Evolutionary conservation across 2,329 filamentous ascomycete genomes (phyloP).

Genomic region (Trichothecium sympodiale): DNA sequence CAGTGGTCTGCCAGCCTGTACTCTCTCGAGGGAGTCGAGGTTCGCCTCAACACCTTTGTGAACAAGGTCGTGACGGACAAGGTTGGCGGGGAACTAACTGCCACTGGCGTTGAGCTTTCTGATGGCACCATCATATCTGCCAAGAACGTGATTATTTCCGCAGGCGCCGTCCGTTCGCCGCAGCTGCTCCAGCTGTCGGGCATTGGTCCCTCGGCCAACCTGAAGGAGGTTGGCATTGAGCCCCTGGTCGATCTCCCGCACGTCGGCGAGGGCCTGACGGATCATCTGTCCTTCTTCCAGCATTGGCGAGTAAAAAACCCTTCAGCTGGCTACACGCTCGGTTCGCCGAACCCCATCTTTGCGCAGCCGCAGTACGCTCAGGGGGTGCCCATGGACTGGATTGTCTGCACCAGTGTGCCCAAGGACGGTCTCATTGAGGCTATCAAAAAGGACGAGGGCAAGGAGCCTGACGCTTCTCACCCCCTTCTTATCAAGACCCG

Average conservation of each 20-base stretch:
- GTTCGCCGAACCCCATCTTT: conserved; percentile 23
- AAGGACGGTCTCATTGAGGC: conserved; percentile 17
- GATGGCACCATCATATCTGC: conserved; percentile 13
- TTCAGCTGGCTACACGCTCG: conserved; percentile 19
- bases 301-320: conserved; percentile 20
- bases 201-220: conserved; percentile 24
- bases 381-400: conserved; percentile 25
- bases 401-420: conserved; percentile 16
- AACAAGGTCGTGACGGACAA: conserved; percentile 10
- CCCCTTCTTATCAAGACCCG: conserved; percentile 17
- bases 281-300: conserved; percentile 16
- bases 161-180: conserved; percentile 34
- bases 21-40: conserved; percentile 13
- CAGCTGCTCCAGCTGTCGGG: conserved; percentile 36
- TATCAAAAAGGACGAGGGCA: conserved; percentile 21
- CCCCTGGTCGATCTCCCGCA: conserved; percentile 28
- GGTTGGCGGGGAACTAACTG: conserved; percentile 5
- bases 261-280: conserved; percentile 32
- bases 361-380: conserved; percentile 21
- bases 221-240: conserved; percentile 20
- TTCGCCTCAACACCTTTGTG: conserved; percentile 13
- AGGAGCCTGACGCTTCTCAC: conserved; percentile 17
- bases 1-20: conserved; percentile 13
- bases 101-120: conserved; percentile 15
- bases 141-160: conserved; percentile 32